phyloP scores from a whole-genome alignment of 2,329 filamentous ascomycete genomes.

The Colletotrichum phormii region DNA sequence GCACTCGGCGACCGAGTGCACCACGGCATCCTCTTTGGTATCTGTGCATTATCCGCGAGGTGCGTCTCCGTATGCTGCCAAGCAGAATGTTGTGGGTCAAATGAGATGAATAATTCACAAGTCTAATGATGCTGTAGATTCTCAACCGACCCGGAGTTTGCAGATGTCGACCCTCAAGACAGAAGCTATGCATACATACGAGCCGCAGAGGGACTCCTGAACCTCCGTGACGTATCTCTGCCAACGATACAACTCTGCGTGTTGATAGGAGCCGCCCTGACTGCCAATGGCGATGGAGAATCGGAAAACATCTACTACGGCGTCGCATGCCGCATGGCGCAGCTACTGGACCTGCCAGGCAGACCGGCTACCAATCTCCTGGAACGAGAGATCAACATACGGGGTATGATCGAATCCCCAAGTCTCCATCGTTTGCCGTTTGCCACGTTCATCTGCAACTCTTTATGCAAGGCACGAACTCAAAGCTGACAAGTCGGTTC shows the following conservation, averaged over 20 bases:
- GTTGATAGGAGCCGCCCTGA: conserved; percentile 48
- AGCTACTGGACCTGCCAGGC: conserved; percentile 49
- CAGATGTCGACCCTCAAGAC: conserved; percentile 38
- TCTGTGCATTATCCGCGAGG: conserved; percentile 43
- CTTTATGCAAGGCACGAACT: conserved; percentile 28
- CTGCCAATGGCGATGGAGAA: conserved; percentile 48
- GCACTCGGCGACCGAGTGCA: conserved; percentile 39
- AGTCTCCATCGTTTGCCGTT: background rate
- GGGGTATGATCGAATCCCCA: conserved; percentile 38
- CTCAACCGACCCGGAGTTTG: conserved; percentile 39
- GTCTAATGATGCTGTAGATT: conserved; percentile 37
- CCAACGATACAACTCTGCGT: conserved; percentile 53
- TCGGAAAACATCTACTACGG: conserved; percentile 53
- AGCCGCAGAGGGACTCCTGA: conserved; percentile 42
- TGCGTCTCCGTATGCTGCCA: conserved; percentile 10
- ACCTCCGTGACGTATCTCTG: conserved; percentile 50
- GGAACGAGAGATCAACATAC: conserved; percentile 48
- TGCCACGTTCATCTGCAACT: conserved; percentile 15
- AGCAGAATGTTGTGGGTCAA: background rate
- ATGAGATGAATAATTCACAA: background rate
- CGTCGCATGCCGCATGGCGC: conserved; percentile 48
- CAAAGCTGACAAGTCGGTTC: conserved; percentile 16
- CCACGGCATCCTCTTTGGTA: conserved; percentile 41
- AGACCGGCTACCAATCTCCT: conserved; percentile 41
- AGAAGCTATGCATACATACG: conserved; percentile 39